Conservation (phyloP, 441 rosid genomes). For the Bruguiera hainesii region DNA sequence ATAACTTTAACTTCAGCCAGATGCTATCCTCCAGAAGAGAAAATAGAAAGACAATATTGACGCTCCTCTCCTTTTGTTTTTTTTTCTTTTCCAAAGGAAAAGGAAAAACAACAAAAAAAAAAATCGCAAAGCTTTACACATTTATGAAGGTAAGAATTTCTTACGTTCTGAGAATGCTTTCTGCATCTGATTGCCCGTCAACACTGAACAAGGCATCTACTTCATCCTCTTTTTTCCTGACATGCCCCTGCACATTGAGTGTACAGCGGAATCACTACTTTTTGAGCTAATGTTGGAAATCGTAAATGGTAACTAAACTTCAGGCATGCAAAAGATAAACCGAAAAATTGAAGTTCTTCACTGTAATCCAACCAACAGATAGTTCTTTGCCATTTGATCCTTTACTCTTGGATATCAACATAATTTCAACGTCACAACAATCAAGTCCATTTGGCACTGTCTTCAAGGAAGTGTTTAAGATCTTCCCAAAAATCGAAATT, state of each 20-base stretch:
- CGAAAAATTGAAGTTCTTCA: slow-evolving; percentile 16
- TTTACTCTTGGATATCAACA: slow-evolving; percentile 10
- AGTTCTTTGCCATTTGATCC: slow-evolving; percentile 21
- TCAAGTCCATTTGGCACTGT: slow-evolving; percentile 17
- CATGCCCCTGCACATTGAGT: slow-evolving; percentile 32
- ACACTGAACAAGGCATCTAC: slow-evolving; percentile 29
- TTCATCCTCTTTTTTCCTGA: slow-evolving; percentile 22
- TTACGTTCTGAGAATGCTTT: slow-evolving; percentile 26
- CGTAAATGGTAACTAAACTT: slow-evolving; percentile 21
- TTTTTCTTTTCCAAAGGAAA: not conserved
- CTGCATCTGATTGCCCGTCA: slow-evolving; percentile 16
- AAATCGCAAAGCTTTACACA: not conserved
- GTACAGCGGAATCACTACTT: slow-evolving; percentile 34
- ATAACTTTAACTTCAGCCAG: too few species aligned
- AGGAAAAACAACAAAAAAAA: not conserved
- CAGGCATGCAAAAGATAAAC: slow-evolving; percentile 10
- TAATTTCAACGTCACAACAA: slow-evolving; percentile 22
- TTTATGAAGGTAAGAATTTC: slow-evolving; percentile 10
- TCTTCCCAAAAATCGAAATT: slow-evolving; percentile 14
- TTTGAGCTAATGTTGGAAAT: slow-evolving; percentile 30
- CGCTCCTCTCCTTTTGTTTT: not conserved
- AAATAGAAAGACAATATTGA: not conserved
- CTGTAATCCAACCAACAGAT: slow-evolving; percentile 14
- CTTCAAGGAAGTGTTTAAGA: slow-evolving; percentile 21
- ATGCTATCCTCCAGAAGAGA: not conserved